Conservation (phyloP, 2,329 filamentous ascomycete species). For the Verticillium dahliae region DNA sequence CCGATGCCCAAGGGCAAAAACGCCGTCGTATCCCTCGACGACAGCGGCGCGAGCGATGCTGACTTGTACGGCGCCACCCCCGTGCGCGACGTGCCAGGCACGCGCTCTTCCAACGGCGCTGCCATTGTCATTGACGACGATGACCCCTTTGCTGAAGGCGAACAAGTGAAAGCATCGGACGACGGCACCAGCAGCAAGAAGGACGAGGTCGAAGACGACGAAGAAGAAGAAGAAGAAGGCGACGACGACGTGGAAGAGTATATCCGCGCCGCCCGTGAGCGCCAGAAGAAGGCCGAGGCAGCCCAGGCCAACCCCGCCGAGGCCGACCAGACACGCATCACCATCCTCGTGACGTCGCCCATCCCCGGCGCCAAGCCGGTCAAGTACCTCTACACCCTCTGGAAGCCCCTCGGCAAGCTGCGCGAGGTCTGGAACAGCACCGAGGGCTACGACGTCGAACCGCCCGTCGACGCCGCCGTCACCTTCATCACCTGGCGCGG, state of each 20-base stretch:
- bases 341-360: constrained; percentile 49
- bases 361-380: constrained; percentile 51
- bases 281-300: constrained; percentile 7
- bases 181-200: constrained; percentile 2
- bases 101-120: constrained; percentile 1
- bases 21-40: constrained; percentile 14
- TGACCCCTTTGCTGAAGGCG: constrained; percentile 7
- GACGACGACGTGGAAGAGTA: constrained; percentile 40
- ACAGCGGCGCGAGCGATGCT: constrained; percentile 11
- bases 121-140: constrained; percentile 17
- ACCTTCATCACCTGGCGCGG: constrained; percentile 77
- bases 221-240: constrained; percentile 26
- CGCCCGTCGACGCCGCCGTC: constrained; percentile 35
- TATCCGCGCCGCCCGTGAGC: constrained; percentile 33
- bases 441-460: constrained; percentile 20
- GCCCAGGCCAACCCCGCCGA: background rate
- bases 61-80: constrained; percentile 10
- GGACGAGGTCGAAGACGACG: constrained; percentile 31
- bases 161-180: constrained; percentile 7
- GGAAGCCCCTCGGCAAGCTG: constrained; percentile 61
- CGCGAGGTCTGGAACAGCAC: constrained; percentile 66
- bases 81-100: constrained; percentile 3
- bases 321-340: constrained; percentile 13
- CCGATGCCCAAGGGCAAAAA: background rate
- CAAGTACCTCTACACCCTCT: constrained; percentile 59